A percentile compares a stretch with the other conserved stretches of the same genome.
Evolutionary conservation across 2,329 filamentous ascomycete species (phyloP).

Genomic region (Ophiostoma pallidulum): DNA sequence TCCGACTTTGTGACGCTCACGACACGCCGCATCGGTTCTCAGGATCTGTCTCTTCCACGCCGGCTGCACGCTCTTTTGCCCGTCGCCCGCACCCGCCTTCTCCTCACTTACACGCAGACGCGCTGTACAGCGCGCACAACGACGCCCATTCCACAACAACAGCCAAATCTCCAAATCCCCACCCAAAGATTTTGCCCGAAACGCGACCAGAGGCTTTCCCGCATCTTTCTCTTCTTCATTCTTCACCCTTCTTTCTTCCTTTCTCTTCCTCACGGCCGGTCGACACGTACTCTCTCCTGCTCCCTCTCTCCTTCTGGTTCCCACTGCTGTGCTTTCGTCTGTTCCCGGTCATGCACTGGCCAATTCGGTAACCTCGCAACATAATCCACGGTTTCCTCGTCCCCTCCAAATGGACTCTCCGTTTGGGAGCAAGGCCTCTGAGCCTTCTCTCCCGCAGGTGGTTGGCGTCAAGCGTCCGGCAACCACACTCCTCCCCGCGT

Average conservation of each 20-base stretch:
- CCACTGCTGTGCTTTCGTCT: background rate
- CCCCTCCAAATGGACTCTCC: slow-evolving; percentile 33
- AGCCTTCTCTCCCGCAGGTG: slow-evolving; percentile 28
- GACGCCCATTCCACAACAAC: slow-evolving; percentile 11
- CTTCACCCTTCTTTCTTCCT: background rate
- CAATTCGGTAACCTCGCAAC: background rate
- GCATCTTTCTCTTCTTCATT: slow-evolving; percentile 1
- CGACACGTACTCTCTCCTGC: background rate
- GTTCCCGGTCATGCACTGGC: slow-evolving; percentile 13
- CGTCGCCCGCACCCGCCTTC: background rate
- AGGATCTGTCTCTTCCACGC: background rate
- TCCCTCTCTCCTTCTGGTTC: background rate
- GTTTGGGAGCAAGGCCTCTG: slow-evolving; percentile 23
- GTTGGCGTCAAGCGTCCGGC: slow-evolving; percentile 51
- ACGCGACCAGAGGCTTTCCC: slow-evolving; percentile 6
- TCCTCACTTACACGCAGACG: slow-evolving; percentile 6
- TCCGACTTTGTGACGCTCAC: background rate
- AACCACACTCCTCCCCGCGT: slow-evolving; percentile 64
- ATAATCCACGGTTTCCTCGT: too few relatives aligned
- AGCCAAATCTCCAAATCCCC: slow-evolving; percentile 10
- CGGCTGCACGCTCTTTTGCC: background rate
- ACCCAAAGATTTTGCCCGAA: background rate
- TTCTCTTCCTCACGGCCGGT: background rate
- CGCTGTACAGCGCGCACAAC: slow-evolving; percentile 7
- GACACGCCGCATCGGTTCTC: background rate